Conservation (phyloP, 441 rosid species). For the Geranium incanum region DNA sequence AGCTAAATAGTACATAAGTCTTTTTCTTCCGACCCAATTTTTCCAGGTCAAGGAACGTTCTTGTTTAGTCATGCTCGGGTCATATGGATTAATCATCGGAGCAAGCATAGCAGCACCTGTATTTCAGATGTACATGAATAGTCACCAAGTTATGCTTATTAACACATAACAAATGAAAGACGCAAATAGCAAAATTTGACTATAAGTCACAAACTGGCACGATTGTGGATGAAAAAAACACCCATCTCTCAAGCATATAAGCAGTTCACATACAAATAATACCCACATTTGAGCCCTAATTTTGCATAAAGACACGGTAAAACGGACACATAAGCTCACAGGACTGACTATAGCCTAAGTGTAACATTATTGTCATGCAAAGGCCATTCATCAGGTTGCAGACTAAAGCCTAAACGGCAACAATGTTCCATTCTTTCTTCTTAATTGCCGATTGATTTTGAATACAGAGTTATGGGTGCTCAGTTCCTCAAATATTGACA, state of each 20-base stretch:
- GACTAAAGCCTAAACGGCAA: background rate
- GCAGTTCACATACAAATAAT: background rate
- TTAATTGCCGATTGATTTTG: background rate
- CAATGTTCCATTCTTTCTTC: background rate
- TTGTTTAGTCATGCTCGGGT: slow-evolving; percentile 52
- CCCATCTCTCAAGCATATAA: no score
- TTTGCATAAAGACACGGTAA: background rate
- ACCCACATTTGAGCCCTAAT: background rate
- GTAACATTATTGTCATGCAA: background rate
- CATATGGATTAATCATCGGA: slow-evolving; percentile 55
- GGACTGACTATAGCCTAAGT: slow-evolving; percentile 1
- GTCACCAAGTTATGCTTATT: background rate
- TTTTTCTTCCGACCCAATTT: slow-evolving; percentile 39
- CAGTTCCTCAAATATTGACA: background rate
- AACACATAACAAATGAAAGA: background rate
- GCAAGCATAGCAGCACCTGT: slow-evolving; percentile 55
- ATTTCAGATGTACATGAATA: slow-evolving; percentile 16
- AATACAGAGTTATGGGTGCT: background rate
- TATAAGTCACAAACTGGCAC: background rate
- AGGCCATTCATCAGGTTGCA: background rate
- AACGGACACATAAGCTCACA: background rate
- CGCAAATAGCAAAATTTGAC: background rate
- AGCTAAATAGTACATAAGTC: slow-evolving; percentile 44
- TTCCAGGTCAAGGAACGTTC: slow-evolving; percentile 55
- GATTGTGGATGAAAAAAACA: background rate